A percentile compares a stretch with the other conserved stretches of the same genome.
phyloP scores from a whole-genome alignment of 352 stramenopile species.

The Globisporangium okanoganense region DNA sequence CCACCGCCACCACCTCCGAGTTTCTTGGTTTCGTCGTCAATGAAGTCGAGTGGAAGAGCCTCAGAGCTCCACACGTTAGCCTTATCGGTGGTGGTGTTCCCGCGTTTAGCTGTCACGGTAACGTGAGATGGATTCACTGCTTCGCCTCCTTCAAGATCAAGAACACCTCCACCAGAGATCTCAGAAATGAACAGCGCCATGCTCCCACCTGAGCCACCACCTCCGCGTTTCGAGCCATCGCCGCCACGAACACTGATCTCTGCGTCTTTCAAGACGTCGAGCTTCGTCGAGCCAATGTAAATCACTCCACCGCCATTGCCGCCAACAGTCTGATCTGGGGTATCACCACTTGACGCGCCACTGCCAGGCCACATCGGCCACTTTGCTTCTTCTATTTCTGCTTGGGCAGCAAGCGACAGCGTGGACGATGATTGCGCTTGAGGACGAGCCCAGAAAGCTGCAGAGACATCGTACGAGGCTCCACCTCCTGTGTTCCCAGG shows the following conservation, averaged over 20 bases:
- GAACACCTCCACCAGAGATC: slow-evolving; percentile 45
- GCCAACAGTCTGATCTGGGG: slow-evolving; percentile 43
- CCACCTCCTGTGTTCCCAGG: slow-evolving; percentile 48
- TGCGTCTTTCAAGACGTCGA: slow-evolving; percentile 40
- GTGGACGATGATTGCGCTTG: neutral
- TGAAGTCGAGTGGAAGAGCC: slow-evolving; percentile 9
- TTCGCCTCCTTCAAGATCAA: slow-evolving; percentile 58
- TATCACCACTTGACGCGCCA: slow-evolving; percentile 49
- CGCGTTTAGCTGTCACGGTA: neutral
- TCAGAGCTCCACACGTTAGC: slow-evolving; percentile 29
- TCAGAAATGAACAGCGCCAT: slow-evolving; percentile 59
- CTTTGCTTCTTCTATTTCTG: neutral
- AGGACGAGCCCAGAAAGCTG: neutral
- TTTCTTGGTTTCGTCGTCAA: slow-evolving; percentile 22
- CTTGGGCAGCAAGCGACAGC: neutral
- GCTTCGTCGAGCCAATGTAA: slow-evolving; percentile 50
- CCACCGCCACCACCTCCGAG: slow-evolving; percentile 56
- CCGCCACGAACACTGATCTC: slow-evolving; percentile 51
- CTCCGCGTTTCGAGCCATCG: slow-evolving; percentile 52
- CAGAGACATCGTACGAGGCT: slow-evolving; percentile 31
- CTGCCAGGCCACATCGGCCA: slow-evolving; percentile 74
- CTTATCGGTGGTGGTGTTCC: slow-evolving; percentile 7
- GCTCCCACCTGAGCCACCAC: slow-evolving; percentile 65
- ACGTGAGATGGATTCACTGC: slow-evolving; percentile 18
- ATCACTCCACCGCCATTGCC: slow-evolving; percentile 71